These are phyloP conservation scores for Bassia scoparia DNA, from an alignment of 148 eudicot genomes.

Conservation along the genomic window DNA sequence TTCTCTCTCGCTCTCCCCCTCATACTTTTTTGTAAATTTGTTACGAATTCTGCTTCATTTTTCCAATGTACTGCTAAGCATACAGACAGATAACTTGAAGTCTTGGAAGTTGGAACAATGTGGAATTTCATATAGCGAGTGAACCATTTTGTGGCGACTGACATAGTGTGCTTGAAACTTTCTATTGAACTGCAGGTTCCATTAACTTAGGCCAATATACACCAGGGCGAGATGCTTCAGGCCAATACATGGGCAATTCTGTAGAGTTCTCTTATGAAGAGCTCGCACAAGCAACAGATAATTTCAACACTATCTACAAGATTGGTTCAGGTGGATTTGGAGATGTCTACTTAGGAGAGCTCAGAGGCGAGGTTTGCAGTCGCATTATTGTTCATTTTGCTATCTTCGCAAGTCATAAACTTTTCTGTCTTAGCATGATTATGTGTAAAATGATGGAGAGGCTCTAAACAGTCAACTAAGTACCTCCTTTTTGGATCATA, in stretches of 20 bases:
- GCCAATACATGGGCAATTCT: slow-evolving; percentile 59
- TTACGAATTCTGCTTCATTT: no score
- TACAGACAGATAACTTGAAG: no score
- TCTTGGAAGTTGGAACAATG: no score
- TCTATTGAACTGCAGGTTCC: slow-evolving; percentile 30
- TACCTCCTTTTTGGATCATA: not conserved
- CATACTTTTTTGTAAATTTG: no score
- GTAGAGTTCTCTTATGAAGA: slow-evolving; percentile 79
- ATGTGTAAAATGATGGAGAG: not conserved
- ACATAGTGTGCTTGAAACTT: slow-evolving; percentile 11
- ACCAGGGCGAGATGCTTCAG: slow-evolving; percentile 28
- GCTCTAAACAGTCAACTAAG: not conserved
- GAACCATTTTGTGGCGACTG: not conserved
- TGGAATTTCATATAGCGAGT: no score
- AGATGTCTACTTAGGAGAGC: slow-evolving; percentile 81
- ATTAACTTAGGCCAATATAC: slow-evolving; percentile 29
- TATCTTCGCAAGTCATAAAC: no score
- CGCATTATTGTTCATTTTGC: no score
- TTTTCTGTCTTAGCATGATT: not conserved
- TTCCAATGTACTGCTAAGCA: no score
- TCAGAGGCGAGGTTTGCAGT: slow-evolving; percentile 71
- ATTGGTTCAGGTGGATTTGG: slow-evolving; percentile 95
- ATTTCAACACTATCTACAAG: slow-evolving; percentile 65
- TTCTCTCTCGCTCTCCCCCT: no score
- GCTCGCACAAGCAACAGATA: slow-evolving; percentile 66